Evolutionary conservation across 2,329 filamentous ascomycete genomes (phyloP).

Genomic region (Verticillium longisporum): DNA sequence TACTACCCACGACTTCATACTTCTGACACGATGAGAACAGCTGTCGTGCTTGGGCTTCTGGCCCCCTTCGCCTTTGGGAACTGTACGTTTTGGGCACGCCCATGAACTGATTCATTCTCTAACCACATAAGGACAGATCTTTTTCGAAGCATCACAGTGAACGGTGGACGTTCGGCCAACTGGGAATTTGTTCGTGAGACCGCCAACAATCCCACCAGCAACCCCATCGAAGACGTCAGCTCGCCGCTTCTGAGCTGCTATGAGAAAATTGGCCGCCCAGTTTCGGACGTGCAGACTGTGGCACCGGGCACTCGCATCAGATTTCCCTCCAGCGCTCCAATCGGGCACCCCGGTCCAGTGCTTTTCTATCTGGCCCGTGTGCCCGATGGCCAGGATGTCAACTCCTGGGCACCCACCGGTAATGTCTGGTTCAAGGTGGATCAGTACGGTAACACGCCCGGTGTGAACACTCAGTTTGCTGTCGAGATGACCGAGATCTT

Average conservation of each 20-base stretch:
- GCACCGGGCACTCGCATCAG: conserved; percentile 6
- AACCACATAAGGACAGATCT: not conserved
- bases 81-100: not conserved
- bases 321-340: conserved; percentile 28
- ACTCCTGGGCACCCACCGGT: conserved; percentile 27
- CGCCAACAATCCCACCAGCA: conserved; percentile 22
- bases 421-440: conserved; percentile 37
- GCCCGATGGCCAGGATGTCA: conserved; percentile 21
- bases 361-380: conserved; percentile 31
- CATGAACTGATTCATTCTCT: not conserved
- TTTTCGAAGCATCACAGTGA: not conserved
- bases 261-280: conserved; percentile 9
- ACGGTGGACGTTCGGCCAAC: not conserved
- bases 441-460: conserved; percentile 19
- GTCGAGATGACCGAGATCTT: not conserved
- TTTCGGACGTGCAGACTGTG: not conserved
- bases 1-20: not conserved
- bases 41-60: not conserved
- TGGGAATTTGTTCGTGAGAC: conserved; percentile 24
- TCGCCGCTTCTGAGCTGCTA: conserved; percentile 22
- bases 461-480: not conserved
- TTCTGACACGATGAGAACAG: not conserved
- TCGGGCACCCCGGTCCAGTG: conserved; percentile 34
- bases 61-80: not conserved
- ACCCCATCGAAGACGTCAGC: conserved; percentile 20